Percentiles rank a stretch among this genome's conserved stretches.
phyloP scores from a whole-genome alignment of 78 protist species.

The Trichosphaerium sp. region DNA sequence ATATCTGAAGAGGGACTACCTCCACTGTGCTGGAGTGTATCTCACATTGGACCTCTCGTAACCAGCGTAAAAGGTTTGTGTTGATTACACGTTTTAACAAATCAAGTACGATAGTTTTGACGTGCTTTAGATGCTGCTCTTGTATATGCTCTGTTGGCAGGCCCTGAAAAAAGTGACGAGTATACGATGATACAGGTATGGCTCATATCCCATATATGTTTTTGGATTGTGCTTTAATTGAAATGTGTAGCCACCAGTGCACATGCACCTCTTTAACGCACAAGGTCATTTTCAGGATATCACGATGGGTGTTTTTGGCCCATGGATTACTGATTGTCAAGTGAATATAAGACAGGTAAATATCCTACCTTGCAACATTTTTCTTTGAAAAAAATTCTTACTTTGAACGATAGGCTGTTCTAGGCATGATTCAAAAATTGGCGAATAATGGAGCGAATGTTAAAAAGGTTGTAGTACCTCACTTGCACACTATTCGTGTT shows the following conservation, averaged over 20 bases:
- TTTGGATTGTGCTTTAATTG: no score
- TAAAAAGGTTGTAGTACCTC: conserved; percentile 1
- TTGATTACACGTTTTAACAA: no score
- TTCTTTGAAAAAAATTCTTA: neutral
- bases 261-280: neutral
- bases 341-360: neutral
- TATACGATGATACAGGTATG: neutral
- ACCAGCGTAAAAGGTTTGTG: conserved; percentile 12
- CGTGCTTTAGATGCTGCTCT: conserved; percentile 21
- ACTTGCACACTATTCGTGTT: conserved; percentile 6
- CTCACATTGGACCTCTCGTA: conserved; percentile 49
- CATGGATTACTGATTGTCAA: conserved; percentile 18
- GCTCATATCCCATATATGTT: no score
- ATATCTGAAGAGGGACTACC: conserved; percentile 23
- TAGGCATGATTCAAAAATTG: conserved; percentile 5
- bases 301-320: conserved; percentile 19
- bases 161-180: conserved; percentile 6
- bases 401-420: no score
- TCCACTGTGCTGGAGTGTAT: conserved; percentile 39
- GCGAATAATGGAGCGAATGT: conserved; percentile 29
- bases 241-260: conserved; percentile 13
- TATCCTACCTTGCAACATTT: neutral
- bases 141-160: conserved; percentile 28
- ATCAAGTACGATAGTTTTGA: no score
- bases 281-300: conserved; percentile 13